Evolutionary conservation across 306 rosid genomes (phyloP), one percentile per base, ranked within the genome.

Genomic region (Geum urbanum): DNA sequence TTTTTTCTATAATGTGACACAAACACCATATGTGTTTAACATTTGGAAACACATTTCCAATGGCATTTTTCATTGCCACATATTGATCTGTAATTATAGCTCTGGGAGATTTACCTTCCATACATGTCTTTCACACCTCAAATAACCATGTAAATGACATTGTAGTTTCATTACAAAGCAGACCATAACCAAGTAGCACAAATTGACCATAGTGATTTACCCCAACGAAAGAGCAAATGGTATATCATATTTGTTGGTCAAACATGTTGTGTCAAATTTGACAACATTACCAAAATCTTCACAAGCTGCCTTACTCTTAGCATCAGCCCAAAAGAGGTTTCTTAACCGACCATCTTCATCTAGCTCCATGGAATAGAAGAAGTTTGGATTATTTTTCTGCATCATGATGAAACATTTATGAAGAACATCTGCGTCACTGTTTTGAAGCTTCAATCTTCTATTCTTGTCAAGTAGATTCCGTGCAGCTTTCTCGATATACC

Each of bases 231-330:
- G 43, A 15, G 57, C 41, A n/a, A 72, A 19, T 15, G 69, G 50
- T 32, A 61, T 59, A 4, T 72, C 67, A 72, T 72, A 72, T 46
- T 48, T 72, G 13, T 60, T 37, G 69, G 19, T 46, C 50, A 72
- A 49, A 48, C 12, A 72, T 50, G 69, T 62, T 9, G 50, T 50
- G 50, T 61, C 76, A 51, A 72, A 50, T n/a, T 68, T 35, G 13
- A 72, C 37, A 13, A 50, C 69, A 14, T 72, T 69, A 16, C 69
- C 76, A 50, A 72, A 72, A n/a, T 61, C 76, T 62, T 72, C 76
- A 62, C n/a, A 72, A 18, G 66, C 45, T 12, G 14, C 68, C 19
- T 43, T 39, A 62, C 76, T 72, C 35, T 62, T 50, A 47, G 69
- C 76, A 62, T 72, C 62, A 32, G 32, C 62, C 76, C 76, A 62